Evolutionary conservation across 2,329 filamentous ascomycete species (phyloP).

Genomic region (Pyricularia pennisetigena): DNA sequence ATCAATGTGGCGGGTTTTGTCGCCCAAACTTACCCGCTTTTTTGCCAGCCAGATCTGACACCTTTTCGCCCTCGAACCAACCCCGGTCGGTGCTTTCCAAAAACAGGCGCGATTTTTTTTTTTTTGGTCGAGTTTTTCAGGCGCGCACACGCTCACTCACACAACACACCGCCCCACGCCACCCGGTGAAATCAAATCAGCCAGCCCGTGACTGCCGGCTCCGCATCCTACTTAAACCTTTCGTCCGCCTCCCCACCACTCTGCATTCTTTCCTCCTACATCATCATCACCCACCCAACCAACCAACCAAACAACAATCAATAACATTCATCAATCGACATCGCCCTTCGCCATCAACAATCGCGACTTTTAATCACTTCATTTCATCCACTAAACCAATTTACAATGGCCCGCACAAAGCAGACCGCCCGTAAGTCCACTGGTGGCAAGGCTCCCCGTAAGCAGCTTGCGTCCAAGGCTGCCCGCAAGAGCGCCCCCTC

Average conservation of each 20-base stretch:
- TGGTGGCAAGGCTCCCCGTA: slow-evolving; percentile 71
- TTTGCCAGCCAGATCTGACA: neutral
- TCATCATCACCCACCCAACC: slow-evolving; percentile 12
- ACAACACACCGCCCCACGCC: neutral
- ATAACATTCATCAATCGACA: neutral
- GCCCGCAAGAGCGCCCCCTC: slow-evolving; percentile 97
- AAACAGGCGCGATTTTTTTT: neutral
- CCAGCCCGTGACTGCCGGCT: slow-evolving; percentile 18
- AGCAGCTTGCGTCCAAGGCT: slow-evolving; percentile 99
- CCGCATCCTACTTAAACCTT: slow-evolving; percentile 25
- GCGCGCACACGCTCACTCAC: neutral
- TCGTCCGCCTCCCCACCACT: slow-evolving; percentile 30
- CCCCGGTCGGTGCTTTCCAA: neutral
- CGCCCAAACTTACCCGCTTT: neutral
- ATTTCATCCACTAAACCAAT: slow-evolving; percentile 18
- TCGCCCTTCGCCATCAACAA: slow-evolving; percentile 9
- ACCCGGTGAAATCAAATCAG: slow-evolving; percentile 19
- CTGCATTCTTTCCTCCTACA: slow-evolving; percentile 24
- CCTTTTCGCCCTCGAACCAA: neutral
- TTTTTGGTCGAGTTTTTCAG: neutral
- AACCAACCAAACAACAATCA: neutral
- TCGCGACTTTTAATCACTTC: slow-evolving; percentile 10
- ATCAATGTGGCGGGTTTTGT: neutral
- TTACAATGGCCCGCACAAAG: slow-evolving; percentile 55
- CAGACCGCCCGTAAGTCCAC: slow-evolving; percentile 67